Evolutionary conservation across 768 basidiomycete species (phyloP), one percentile per base, ranked within the genome.

Genomic region (Naematelia encephala): DNA sequence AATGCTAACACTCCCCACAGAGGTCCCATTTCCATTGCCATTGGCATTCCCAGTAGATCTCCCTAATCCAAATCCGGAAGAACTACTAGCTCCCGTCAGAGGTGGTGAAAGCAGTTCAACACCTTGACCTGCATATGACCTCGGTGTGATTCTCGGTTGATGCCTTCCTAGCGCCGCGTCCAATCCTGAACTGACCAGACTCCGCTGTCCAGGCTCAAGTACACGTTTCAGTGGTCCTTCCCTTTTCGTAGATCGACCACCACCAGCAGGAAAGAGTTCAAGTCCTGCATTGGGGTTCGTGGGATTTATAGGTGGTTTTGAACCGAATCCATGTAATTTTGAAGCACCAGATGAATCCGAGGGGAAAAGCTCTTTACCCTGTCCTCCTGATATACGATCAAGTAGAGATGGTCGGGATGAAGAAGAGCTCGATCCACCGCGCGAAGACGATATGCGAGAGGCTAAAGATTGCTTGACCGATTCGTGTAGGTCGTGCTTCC

Each of bases 401-500:
- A 64, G 51, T 5, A 67, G 64, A 42, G 66, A 64, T 16, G 62
- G 13, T 47, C 44, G 57, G 23, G 56, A 16, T 4, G 51, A 27
- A 19, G 60, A 28, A n/a, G 44, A 14, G 21, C n/a, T 21, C 46
- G 46, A 21, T 19, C 56, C 21, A 21, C 56, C 13, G 4, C 16
- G 13, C 14, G 43, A 28, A 10, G 21, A 21, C 13, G 48, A 19
- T 25, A n/a, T 39, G 16, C 47, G 14, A 39, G 50, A 44, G 8
- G 66, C 56, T 14, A 63, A 55, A 12, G 67, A 63, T 10, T 22
- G 39, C 21, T 55, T 54, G 47, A 51, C 56, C 4, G 63, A 23
- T n/a, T 59, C 34, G 39, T 68, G 62, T 4, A 74, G 56, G 30
- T 74, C 73, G 53, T 74, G 73, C 54, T 66, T 74, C 73, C 73